Percentiles rank a stretch among this genome's conserved stretches.
phyloP scores from a whole-genome alignment of 129 eudicot genomes.

The Escallonia rubra region DNA sequence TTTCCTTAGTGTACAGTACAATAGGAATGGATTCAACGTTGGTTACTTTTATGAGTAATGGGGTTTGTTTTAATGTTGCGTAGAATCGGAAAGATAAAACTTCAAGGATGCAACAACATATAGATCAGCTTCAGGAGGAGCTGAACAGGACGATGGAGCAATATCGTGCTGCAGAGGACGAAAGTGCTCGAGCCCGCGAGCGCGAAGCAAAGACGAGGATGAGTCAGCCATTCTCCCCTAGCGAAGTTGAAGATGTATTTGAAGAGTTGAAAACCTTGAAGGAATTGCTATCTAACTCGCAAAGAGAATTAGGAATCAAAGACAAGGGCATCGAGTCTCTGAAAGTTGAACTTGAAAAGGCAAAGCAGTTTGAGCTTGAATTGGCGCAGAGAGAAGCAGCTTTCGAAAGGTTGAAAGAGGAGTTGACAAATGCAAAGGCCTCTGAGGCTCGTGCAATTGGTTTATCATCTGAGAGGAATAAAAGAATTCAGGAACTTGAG shows the following conservation, averaged over 20 bases:
- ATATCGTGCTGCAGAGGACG: conserved; percentile 24
- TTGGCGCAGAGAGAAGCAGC: conserved; percentile 30
- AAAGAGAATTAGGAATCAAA: conserved; percentile 35
- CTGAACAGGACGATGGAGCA: conserved; percentile 32
- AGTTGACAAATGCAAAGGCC: background rate
- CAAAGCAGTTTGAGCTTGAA: conserved; percentile 26
- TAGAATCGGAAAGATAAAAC: conserved; percentile 38
- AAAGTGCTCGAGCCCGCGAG: conserved; percentile 26
- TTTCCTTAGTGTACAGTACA: background rate
- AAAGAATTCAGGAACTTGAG: conserved; percentile 46
- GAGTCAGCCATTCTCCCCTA: background rate
- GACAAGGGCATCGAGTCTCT: conserved; percentile 32
- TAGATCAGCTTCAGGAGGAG: conserved; percentile 42
- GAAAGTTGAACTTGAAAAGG: conserved; percentile 23
- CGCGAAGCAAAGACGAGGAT: conserved; percentile 8
- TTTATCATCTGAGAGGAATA: conserved; percentile 17
- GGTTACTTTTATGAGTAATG: background rate
- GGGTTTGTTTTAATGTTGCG: background rate
- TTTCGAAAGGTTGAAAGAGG: conserved; percentile 15
- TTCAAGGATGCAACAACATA: conserved; percentile 46
- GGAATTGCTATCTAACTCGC: conserved; percentile 29
- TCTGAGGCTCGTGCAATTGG: conserved; percentile 13
- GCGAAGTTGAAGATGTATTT: conserved; percentile 27
- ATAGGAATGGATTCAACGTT: background rate
- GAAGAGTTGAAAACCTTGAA: conserved; percentile 36